These are phyloP conservation scores for Stentor roeselii DNA, from an alignment of 73 alveolate genomes.

Conservation along the genomic window DNA sequence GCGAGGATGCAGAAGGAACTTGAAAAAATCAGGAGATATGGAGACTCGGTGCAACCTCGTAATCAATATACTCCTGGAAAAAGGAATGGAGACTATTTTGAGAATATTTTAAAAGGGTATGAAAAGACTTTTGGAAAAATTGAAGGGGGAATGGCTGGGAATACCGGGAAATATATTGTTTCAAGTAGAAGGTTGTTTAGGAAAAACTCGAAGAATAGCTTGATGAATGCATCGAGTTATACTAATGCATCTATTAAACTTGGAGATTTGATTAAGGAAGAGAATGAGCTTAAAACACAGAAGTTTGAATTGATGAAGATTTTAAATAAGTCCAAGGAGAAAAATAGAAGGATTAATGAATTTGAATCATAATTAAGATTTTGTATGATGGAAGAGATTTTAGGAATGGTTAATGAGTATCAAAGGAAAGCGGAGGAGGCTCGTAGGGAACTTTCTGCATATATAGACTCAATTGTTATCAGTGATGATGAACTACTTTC, in stretches of 20 bases:
- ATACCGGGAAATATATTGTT: not conserved
- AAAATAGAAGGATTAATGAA: no score
- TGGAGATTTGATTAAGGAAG: not conserved
- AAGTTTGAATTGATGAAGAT: not conserved
- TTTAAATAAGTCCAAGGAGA: not conserved
- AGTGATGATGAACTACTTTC: no score
- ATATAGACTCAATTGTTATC: no score
- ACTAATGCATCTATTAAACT: not conserved
- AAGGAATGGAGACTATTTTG: not conserved
- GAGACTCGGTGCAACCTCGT: not conserved
- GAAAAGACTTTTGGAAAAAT: not conserved
- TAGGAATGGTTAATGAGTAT: no score
- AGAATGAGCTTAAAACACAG: not conserved
- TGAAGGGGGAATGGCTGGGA: not conserved
- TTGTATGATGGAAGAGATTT: no score
- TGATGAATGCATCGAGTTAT: not conserved
- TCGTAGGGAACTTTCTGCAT: no score
- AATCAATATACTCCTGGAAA: not conserved
- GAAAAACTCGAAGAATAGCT: not conserved
- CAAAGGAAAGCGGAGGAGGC: no score
- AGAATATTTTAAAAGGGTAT: not conserved
- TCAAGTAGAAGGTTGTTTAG: not conserved
- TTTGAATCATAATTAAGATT: no score
- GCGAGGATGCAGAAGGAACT: not conserved
- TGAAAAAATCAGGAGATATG: not conserved